Conservation (phyloP, 202 grass and related monocot species). For the Bolboschoenoplectus hybrid region DNA sequence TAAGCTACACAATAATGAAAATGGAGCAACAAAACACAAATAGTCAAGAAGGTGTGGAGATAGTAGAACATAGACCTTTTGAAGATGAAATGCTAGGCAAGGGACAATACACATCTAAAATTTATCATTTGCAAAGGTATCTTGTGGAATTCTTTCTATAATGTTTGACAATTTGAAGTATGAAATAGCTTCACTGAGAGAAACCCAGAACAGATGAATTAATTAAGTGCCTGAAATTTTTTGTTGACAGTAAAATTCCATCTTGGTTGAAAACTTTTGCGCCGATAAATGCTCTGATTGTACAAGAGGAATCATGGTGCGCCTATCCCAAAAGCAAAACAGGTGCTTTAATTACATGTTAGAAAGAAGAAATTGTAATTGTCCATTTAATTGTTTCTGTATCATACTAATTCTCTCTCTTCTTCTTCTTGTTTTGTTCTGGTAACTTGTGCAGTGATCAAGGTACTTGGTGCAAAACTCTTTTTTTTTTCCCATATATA, state of each 20-base stretch:
- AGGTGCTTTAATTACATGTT: conserved; percentile 45
- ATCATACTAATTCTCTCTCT: conserved; percentile 13
- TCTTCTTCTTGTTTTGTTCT: background rate
- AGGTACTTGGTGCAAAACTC: conserved; percentile 51
- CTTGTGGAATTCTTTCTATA: background rate
- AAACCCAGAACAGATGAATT: background rate
- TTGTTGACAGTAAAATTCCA: conserved; percentile 78
- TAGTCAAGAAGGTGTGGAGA: conserved; percentile 79
- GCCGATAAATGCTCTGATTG: conserved; percentile 54
- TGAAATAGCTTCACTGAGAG: background rate
- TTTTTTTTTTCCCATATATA: conserved; percentile 12
- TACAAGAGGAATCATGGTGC: conserved; percentile 79
- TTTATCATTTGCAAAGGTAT: conserved; percentile 86
- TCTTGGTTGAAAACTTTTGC: conserved; percentile 88
- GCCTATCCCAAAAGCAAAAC: conserved; percentile 89
- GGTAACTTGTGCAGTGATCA: conserved; percentile 61
- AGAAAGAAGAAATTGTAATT: conserved; percentile 8
- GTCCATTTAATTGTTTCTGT: conserved; percentile 15
- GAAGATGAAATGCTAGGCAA: conserved; percentile 77
- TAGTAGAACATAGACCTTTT: conserved; percentile 66
- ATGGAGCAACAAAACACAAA: conserved; percentile 96
- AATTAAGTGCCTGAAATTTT: background rate
- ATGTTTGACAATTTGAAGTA: conserved; percentile 1
- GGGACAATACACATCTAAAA: conserved; percentile 69
- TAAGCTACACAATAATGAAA: conserved; percentile 78